phyloP scores from a whole-genome alignment of 2,329 filamentous ascomycete genomes.

The Trichoderma lentiforme region DNA sequence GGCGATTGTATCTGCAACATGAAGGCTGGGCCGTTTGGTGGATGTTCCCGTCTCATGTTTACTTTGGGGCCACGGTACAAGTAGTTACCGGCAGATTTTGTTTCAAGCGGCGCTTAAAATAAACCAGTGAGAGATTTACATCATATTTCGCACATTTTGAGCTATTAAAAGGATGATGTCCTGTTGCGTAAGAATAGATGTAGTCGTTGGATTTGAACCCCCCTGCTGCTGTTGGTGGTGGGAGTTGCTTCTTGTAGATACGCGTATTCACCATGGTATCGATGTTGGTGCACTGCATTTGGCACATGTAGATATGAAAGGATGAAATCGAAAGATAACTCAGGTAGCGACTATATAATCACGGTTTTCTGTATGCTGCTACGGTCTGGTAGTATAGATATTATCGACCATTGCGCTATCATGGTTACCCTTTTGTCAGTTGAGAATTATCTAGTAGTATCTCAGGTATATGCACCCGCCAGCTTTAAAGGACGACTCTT shows the following conservation, averaged over 20 bases:
- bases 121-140: neutral
- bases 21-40: neutral
- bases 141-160: neutral
- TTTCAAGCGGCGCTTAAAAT: neutral
- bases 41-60: neutral
- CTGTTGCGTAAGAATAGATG: neutral
- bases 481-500: neutral
- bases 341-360: neutral
- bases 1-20: neutral
- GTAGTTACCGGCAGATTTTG: neutral
- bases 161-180: neutral
- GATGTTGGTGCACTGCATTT: neutral
- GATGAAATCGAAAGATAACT: neutral
- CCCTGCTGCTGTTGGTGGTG: neutral
- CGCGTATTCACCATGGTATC: neutral
- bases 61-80: neutral
- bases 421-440: neutral
- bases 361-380: neutral
- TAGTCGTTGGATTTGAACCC: neutral
- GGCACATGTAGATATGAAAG: neutral
- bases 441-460: neutral
- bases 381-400: neutral
- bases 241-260: neutral
- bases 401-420: neutral
- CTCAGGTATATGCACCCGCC: neutral